phyloP scores from a whole-genome alignment of 106 monocot genomes.

The Gastrodia elata region DNA sequence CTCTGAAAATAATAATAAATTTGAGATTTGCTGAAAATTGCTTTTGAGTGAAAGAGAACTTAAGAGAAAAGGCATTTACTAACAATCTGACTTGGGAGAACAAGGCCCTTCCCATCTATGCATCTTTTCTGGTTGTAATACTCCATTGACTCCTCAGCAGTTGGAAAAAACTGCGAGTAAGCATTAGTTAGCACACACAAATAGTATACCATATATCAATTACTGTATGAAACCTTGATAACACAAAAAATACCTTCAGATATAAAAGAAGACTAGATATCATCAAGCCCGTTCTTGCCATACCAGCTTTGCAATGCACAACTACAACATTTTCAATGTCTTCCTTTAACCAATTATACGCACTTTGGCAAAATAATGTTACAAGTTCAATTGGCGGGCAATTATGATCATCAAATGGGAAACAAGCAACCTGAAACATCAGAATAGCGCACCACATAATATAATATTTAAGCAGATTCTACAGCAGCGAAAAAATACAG shows the following conservation, averaged over 20 bases:
- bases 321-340: conserved; percentile 99
- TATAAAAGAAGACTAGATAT: conserved; percentile 96
- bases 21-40: neutral
- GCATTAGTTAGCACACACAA: conserved; percentile 1
- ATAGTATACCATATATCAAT: neutral
- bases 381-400: conserved; percentile 91
- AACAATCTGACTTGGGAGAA: conserved; percentile 99
- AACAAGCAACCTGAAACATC: conserved; percentile 69
- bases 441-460: conserved; percentile 6
- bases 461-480: neutral
- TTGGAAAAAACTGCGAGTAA: conserved; percentile 78
- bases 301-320: conserved; percentile 98
- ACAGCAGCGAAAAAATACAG: neutral
- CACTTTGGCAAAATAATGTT: conserved; percentile 86
- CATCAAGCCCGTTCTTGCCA: conserved; percentile 96
- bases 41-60: neutral
- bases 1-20: conserved; percentile 48
- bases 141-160: conserved; percentile 95
- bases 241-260: conserved; percentile 72
- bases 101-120: conserved; percentile 90
- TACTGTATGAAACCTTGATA: neutral
- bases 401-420: conserved; percentile 98
- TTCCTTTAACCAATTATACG: conserved; percentile 97
- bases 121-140: conserved; percentile 99
- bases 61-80: conserved; percentile 33